Conservation (phyloP, 306 rosid species). For the Glycine soja region DNA sequence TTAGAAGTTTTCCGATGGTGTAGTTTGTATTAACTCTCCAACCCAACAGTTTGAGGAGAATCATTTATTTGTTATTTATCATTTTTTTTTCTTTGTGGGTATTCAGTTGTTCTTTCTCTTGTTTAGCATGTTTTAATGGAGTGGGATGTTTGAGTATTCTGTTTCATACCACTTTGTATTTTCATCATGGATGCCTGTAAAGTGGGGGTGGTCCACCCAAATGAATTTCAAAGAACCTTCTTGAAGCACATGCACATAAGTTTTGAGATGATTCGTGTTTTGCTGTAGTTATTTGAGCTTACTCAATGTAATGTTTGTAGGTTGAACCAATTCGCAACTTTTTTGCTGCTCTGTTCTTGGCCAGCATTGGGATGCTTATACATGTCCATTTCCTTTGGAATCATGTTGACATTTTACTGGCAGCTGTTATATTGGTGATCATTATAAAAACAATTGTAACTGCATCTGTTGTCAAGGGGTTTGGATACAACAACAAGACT, state of each 20-base stretch:
- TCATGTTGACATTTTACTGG: slow-evolving; percentile 94
- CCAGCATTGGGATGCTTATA: slow-evolving; percentile 99
- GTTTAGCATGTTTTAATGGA: slow-evolving; percentile 21
- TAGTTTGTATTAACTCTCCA: slow-evolving; percentile 32
- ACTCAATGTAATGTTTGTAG: slow-evolving; percentile 54
- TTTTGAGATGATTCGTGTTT: slow-evolving; percentile 40
- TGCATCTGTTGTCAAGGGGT: slow-evolving; percentile 87
- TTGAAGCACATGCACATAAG: slow-evolving; percentile 18
- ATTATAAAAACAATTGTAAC: slow-evolving; percentile 80
- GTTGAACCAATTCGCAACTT: slow-evolving; percentile 97
- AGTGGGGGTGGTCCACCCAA: slow-evolving; percentile 19
- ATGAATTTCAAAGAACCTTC: slow-evolving; percentile 38
- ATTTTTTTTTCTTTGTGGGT: slow-evolving; percentile 15
- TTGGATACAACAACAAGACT: slow-evolving; percentile 91
- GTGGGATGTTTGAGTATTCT: slow-evolving; percentile 32
- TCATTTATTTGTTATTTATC: slow-evolving; percentile 27
- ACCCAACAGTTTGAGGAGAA: slow-evolving; percentile 39
- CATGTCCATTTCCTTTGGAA: slow-evolving; percentile 98
- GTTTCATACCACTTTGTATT: slow-evolving; percentile 14
- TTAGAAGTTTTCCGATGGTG: slow-evolving; percentile 3
- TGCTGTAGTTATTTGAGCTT: slow-evolving; percentile 45
- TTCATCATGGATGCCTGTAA: slow-evolving; percentile 31
- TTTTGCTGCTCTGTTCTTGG: slow-evolving; percentile 95
- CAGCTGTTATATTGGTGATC: slow-evolving; percentile 93
- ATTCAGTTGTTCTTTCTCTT: slow-evolving; percentile 11